phyloP scores from a whole-genome alignment of 192 early-diverging fungal species.

The Coemansia javaensis region DNA sequence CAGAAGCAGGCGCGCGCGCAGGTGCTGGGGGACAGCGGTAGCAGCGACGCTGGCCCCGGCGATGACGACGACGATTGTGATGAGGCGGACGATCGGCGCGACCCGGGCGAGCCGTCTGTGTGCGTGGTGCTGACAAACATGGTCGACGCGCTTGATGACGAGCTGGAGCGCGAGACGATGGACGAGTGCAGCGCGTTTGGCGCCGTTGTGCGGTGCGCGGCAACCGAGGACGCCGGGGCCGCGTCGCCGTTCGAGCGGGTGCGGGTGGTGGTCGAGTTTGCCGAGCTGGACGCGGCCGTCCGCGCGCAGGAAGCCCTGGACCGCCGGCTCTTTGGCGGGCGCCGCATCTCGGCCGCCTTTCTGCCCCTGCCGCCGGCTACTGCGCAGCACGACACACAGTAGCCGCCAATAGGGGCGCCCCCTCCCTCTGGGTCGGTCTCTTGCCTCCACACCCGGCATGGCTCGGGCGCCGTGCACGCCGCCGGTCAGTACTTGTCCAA shows the following conservation, averaged over 20 bases:
- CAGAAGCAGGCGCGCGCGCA: slow-evolving; percentile 3
- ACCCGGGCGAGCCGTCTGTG: slow-evolving; percentile 16
- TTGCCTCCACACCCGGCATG: too few species aligned
- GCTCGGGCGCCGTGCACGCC: too few species aligned
- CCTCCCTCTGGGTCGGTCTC: too few species aligned
- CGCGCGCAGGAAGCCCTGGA: slow-evolving; percentile 25
- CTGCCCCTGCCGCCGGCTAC: not conserved
- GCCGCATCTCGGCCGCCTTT: slow-evolving; percentile 31
- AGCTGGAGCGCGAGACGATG: slow-evolving; percentile 23
- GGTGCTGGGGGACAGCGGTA: too few species aligned
- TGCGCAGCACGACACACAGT: too few species aligned
- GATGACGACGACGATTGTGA: not conserved
- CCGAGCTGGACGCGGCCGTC: slow-evolving; percentile 14
- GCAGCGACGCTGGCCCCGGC: too few species aligned
- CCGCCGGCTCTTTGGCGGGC: slow-evolving; percentile 34
- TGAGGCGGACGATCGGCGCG: not conserved
- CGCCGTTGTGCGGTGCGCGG: slow-evolving; percentile 12
- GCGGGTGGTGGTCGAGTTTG: slow-evolving; percentile 29
- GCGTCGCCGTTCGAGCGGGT: slow-evolving; percentile 15
- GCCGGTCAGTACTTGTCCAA: too few species aligned
- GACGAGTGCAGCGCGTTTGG: slow-evolving; percentile 41
- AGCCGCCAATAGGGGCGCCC: slow-evolving; percentile 1
- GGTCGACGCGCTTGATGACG: slow-evolving; percentile 31
- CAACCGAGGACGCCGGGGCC: not conserved
- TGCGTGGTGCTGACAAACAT: slow-evolving; percentile 28